phyloP scores from a whole-genome alignment of 805 yeast genomes.

The Candida montana region DNA sequence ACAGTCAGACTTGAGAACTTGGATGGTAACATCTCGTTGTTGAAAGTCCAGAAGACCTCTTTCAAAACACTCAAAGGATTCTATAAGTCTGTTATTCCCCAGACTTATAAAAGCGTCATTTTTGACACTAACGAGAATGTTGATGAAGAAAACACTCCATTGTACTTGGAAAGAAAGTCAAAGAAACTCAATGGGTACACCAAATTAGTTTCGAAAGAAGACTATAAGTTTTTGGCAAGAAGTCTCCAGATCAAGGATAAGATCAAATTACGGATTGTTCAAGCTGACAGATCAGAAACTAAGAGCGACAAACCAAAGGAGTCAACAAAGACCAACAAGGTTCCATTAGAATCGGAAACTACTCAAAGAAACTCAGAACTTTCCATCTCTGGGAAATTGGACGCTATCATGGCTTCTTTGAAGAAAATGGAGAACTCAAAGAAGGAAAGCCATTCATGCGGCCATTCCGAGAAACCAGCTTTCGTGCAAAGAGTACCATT shows the following conservation, averaged over 20 bases:
- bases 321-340: no score
- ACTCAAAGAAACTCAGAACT: no score
- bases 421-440: background rate
- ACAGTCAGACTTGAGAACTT: background rate
- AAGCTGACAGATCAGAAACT: background rate
- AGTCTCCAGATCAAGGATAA: background rate
- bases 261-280: background rate
- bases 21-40: background rate
- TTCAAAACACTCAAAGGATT: background rate
- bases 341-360: no score
- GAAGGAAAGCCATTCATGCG: no score
- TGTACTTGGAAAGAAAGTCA: background rate
- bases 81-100: background rate
- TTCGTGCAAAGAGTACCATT: no score
- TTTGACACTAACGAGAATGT: background rate
- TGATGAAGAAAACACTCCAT: background rate
- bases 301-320: no score
- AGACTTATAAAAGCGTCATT: background rate
- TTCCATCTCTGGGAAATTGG: background rate
- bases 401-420: background rate
- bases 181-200: background rate
- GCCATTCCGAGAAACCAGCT: no score
- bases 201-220: background rate
- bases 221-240: background rate
- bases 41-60: background rate